Evolutionary conservation across 192 early-diverging fungal genomes (phyloP), one percentile per base, ranked within the genome.

Genomic region (Coemansia sp.): DNA sequence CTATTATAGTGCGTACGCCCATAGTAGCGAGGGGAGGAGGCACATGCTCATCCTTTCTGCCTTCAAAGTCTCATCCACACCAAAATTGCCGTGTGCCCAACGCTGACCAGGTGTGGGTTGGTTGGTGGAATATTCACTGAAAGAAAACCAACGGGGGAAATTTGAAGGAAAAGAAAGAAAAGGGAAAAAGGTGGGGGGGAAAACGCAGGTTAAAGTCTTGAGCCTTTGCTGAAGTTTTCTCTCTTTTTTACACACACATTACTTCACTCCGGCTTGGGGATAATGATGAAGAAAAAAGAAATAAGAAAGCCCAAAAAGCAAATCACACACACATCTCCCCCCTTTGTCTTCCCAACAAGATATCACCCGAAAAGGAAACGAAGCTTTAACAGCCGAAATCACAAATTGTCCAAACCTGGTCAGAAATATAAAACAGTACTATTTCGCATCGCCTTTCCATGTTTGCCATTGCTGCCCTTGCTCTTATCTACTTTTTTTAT

Each of bases 351-450:
- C 32, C 32, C 32, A 32, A 32, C 32, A 32, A 32, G 32, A 32
- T 32, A 32, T 32, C 32, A 32, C 32, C 32, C 32, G 32, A 32
- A 32, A 32, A 32, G 32, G 32, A 32, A 32, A 32, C 2, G 32
- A 32, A 32, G 32, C 32, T 32, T 32, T 32, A 32, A 32, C 32
- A 32, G 32, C 32, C 32, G 32, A 32, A 32, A 32, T 32, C 32
- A 32, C 32, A 32, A 2, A 32, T 32, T 32, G 32, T 32, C 32
- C 32, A 32, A 32, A 32, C 32, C 32, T 32, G 32, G 32, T 32
- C 11, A 14, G 51, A 54, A 54, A 22, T 54, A 54, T 54, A 54
- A 54, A 54, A 54, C 7, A 32, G 51, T 54, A 25, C 51, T 32
- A 25, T 54, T 11, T 12, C 20, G 51, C 51, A 54, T 25, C 19